Conservation (phyloP, 441 rosid species). For the Adansonia grandidieri region DNA sequence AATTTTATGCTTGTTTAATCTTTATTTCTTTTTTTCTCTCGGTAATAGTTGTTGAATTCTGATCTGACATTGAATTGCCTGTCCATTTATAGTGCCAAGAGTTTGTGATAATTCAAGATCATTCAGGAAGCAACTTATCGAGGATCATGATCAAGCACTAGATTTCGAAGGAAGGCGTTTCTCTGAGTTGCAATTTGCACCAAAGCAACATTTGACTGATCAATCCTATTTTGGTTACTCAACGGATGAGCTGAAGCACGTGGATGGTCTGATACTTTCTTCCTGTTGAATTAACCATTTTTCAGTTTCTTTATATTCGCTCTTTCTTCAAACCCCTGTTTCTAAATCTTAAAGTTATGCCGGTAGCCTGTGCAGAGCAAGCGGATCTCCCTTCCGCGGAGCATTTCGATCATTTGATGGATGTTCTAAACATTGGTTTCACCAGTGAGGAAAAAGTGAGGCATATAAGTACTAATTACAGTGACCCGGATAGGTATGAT, state of each 20-base stretch:
- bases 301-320: background rate
- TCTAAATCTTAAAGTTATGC: constrained; percentile 7
- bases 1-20: too few species aligned
- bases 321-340: background rate
- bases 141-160: constrained; percentile 55
- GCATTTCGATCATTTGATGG: constrained; percentile 53
- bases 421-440: constrained; percentile 54
- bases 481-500: constrained; percentile 62
- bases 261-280: constrained; percentile 44
- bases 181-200: constrained; percentile 41
- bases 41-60: background rate
- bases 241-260: constrained; percentile 45
- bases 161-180: constrained; percentile 49
- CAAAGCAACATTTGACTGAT: constrained; percentile 42
- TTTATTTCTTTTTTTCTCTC: background rate
- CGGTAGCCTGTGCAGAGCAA: constrained; percentile 45
- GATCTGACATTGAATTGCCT: background rate
- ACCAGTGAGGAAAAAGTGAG: constrained; percentile 48
- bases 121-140: constrained; percentile 46
- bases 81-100: constrained; percentile 42
- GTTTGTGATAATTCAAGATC: constrained; percentile 51
- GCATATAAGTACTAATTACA: constrained; percentile 46
- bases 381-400: constrained; percentile 44
- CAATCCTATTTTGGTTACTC: constrained; percentile 54
- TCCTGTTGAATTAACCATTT: background rate